Evolutionary conservation across 1,284 basidiomycete genomes (phyloP), one percentile per base, ranked within the genome.

Genomic region (Naganishia liquefaciens): DNA sequence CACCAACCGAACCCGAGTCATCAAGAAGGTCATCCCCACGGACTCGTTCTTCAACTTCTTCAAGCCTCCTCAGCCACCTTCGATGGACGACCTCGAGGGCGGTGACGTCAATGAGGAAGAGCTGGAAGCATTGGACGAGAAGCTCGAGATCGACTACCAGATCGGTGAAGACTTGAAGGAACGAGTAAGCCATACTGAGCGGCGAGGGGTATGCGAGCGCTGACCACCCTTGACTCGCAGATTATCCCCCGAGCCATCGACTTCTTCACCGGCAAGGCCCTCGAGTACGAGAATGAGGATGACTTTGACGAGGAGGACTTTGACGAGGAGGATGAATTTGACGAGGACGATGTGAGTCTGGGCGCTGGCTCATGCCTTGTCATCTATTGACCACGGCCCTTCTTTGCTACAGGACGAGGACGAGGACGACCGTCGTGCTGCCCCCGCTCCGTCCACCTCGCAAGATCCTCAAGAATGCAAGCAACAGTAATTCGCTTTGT

Each of bases 11-110:
- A 95, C 92, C 5, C 90, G 93, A 70, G 84, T 93, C 61, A 88
- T 97, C 68, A 87, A 89, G 78, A 94, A 95, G 82, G 87, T 90
- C 7, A 87, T 86, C 68, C 88, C 90, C 17, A 87, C 88, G 6
- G 90, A 93, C 44, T 95, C 93, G 15, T 96, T 97, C 85, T 97
- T 97, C 88, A 93, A 93, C 84, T 97, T 96, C 82, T 97, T 97
- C 85, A 82, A 82, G 64, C 93, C 93, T 9, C 93, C 92, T n/a
- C 77, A 82, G 46, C 88, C 89, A 15, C 88, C 89, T 15, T 79
- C 83, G 9, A 86, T 88, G 33, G 88, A 89, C 61, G 82, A 81
- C 49, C 79, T 88, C 64, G 87, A 90, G 73, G 84, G 82, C n/a
- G 88, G 85, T 5, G 90, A 91, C 17, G 80, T 89, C 27, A 89